A percentile compares a stretch with the other conserved stretches of the same genome.
Conservation (phyloP, 2,329 filamentous ascomycete genomes). For the Fusarium praegraminearum region DNA sequence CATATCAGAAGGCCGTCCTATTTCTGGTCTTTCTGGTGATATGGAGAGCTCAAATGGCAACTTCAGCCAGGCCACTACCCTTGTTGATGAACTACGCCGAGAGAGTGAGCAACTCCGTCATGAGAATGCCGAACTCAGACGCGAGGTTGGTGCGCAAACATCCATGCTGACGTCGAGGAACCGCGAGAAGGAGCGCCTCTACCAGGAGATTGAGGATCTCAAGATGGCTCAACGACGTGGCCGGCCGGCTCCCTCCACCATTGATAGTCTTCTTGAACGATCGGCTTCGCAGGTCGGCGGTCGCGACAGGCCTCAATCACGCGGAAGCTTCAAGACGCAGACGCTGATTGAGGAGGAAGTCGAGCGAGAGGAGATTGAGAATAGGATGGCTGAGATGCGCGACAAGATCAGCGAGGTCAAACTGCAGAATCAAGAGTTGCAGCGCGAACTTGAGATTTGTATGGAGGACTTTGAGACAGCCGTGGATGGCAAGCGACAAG, state of each 20-base stretch:
- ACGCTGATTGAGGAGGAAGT: constrained; percentile 74
- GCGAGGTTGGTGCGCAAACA: constrained; percentile 94
- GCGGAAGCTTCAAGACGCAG: constrained; percentile 77
- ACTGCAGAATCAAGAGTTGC: constrained; percentile 89
- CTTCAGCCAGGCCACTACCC: constrained; percentile 71
- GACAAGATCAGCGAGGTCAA: constrained; percentile 89
- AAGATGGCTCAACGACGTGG: constrained; percentile 87
- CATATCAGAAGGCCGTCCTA: constrained; percentile 62
- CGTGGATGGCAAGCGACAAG: constrained; percentile 70
- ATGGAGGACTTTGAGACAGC: constrained; percentile 83
- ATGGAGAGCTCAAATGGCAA: constrained; percentile 64
- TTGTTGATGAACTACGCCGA: constrained; percentile 79
- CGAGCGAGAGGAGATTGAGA: constrained; percentile 88
- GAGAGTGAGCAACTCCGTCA: constrained; percentile 83
- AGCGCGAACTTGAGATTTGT: constrained; percentile 83
- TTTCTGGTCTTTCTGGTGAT: constrained; percentile 63
- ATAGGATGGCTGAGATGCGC: constrained; percentile 82
- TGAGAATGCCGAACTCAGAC: constrained; percentile 91
- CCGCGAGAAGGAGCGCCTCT: constrained; percentile 91
- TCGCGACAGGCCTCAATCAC: constrained; percentile 78
- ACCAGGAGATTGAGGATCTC: constrained; percentile 96
- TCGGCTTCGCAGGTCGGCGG: constrained; percentile 84
- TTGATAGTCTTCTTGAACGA: constrained; percentile 94
- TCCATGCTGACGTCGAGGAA: constrained; percentile 98
- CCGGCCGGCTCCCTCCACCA: constrained; percentile 71